phyloP scores from a whole-genome alignment of 75 land plant species.

The Isoetes taiwanensis region DNA sequence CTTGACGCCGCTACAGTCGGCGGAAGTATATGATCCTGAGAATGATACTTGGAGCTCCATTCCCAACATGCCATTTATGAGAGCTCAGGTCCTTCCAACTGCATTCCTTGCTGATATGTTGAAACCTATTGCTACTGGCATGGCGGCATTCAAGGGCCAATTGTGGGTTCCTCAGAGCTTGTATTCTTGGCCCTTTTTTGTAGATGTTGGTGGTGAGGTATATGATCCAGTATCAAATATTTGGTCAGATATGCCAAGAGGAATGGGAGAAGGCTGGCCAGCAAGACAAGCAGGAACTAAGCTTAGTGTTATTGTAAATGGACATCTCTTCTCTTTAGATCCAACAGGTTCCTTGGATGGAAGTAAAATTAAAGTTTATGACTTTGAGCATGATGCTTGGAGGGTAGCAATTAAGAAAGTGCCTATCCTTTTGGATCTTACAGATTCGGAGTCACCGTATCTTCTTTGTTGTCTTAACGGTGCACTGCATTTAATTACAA shows the following conservation, averaged over 20 bases:
- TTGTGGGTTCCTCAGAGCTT: slow-evolving; percentile 88
- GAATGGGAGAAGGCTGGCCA: slow-evolving; percentile 99
- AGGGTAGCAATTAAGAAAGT: slow-evolving; percentile 60
- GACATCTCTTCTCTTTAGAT: slow-evolving; percentile 78
- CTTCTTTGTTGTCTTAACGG: slow-evolving; percentile 62
- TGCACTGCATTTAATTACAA: slow-evolving; percentile 76
- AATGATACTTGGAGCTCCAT: slow-evolving; percentile 56
- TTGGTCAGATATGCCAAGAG: slow-evolving; percentile 88
- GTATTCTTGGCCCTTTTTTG: slow-evolving; percentile 97
- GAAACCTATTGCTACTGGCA: slow-evolving; percentile 97
- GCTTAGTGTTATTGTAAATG: slow-evolving; percentile 75
- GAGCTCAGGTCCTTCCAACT: slow-evolving; percentile 65
- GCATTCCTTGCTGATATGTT: slow-evolving; percentile 78
- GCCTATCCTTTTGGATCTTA: slow-evolving; percentile 44
- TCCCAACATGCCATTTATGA: slow-evolving; percentile 80
- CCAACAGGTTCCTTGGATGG: slow-evolving; percentile 71
- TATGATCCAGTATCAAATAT: slow-evolving; percentile 59
- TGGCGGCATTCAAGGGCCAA: slow-evolving; percentile 66
- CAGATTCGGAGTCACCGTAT: slow-evolving; percentile 91
- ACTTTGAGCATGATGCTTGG: slow-evolving; percentile 71
- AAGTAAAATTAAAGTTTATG: slow-evolving; percentile 77
- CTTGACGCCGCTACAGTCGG: slow-evolving; percentile 78
- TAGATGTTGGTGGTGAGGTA: slow-evolving; percentile 92
- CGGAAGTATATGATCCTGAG: slow-evolving; percentile 81
- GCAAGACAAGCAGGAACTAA: slow-evolving; percentile 90